These are phyloP conservation scores for Piper betle DNA, from an alignment of 164 flowering plant species.

Conservation along the genomic window DNA sequence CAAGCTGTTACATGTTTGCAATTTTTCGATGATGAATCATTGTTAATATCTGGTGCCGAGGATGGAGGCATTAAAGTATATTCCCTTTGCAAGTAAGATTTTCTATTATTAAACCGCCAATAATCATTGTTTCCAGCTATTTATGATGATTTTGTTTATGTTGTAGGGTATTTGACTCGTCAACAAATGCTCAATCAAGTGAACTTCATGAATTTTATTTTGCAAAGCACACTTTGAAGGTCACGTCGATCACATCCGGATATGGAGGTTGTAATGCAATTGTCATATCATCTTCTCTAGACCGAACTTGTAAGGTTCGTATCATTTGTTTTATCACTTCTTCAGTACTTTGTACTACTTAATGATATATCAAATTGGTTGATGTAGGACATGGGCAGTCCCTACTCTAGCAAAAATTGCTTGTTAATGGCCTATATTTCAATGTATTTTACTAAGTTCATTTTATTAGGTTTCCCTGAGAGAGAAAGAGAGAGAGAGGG, in stretches of 20 bases:
- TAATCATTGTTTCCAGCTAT: background rate
- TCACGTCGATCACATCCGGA: conserved; percentile 59
- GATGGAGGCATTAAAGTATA: conserved; percentile 74
- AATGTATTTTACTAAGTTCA: too few species aligned
- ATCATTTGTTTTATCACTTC: background rate
- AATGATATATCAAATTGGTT: background rate
- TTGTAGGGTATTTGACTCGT: conserved; percentile 55
- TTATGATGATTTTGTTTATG: background rate
- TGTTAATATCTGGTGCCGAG: conserved; percentile 68
- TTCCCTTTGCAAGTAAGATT: conserved; percentile 53
- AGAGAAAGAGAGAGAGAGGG: background rate
- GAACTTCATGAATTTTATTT: conserved; percentile 46
- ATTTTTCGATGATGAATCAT: conserved; percentile 59
- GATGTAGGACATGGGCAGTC: too few species aligned
- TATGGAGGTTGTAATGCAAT: conserved; percentile 73
- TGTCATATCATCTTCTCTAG: conserved; percentile 80
- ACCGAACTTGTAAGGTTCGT: conserved; percentile 83
- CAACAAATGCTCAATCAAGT: conserved; percentile 19
- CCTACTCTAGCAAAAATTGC: too few species aligned
- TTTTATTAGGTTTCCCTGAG: background rate
- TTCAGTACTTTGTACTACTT: background rate
- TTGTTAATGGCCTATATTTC: too few species aligned
- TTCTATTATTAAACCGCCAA: background rate
- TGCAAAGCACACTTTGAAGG: conserved; percentile 43
- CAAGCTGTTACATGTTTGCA: conserved; percentile 68